These are phyloP conservation scores for Epichloe sibirici DNA, from an alignment of 2,329 filamentous ascomycete species.

Conservation along the genomic window DNA sequence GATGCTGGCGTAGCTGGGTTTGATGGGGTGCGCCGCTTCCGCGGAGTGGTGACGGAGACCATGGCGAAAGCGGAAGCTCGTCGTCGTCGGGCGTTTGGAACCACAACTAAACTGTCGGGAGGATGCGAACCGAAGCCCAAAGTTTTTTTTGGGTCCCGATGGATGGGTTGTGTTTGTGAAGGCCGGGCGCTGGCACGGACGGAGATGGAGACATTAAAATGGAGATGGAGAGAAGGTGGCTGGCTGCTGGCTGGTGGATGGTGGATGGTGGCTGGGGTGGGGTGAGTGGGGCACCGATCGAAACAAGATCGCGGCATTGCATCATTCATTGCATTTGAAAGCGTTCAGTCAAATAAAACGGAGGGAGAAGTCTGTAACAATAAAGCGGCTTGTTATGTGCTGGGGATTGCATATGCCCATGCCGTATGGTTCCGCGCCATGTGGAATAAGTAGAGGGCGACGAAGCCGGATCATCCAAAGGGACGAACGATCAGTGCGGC, in stretches of 20 bases:
- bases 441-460: neutral
- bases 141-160: neutral
- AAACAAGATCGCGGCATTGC: neutral
- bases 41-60: neutral
- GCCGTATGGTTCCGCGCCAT: neutral
- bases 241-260: neutral
- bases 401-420: neutral
- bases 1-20: conserved; percentile 1
- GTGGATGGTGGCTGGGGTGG: neutral
- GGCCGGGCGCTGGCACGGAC: neutral
- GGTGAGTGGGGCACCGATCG: neutral
- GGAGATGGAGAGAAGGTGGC: neutral
- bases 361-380: neutral
- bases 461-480: too few species aligned
- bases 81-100: neutral
- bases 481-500: too few species aligned
- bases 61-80: neutral
- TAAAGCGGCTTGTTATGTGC: neutral
- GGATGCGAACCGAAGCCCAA: neutral
- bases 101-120: neutral
- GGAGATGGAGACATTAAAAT: neutral
- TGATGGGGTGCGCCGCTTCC: neutral
- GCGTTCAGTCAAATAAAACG: too few species aligned
- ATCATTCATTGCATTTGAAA: neutral
- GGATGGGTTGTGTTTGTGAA: neutral